Evolutionary conservation across 2,329 filamentous ascomycete species (phyloP), one percentile per base, ranked within the genome.

Genomic region (Aspergillus fumigatiaffinis): DNA sequence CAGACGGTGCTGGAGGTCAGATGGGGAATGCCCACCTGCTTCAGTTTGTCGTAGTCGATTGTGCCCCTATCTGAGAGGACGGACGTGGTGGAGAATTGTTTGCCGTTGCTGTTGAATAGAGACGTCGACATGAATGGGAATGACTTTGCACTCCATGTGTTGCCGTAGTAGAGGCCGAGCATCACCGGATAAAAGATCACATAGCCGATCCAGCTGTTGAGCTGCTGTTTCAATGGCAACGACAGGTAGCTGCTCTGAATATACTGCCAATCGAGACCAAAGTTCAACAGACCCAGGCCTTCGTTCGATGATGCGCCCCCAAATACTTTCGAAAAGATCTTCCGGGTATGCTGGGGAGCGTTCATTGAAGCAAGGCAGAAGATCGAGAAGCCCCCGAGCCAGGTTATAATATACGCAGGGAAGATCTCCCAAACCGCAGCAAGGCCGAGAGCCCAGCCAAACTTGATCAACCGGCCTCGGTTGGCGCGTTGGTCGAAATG

Each of bases 41-140:
- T 54, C 0, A 74, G 60, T 21, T 67, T 70, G n/a, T 53, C 49
- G 32, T 63, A 62, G 29, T 72, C 69, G 4, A 74, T 63, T 2
- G 60, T 65, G 4, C 65, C 66, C 1, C 59, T 38, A 2, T 59
- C 46, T 38, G 65, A 64, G 8, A 71, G 48, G 2, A 73, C 63
- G 0, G 63, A 57, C 0, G 62, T 59, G 0, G 62, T 65, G 5
- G 59, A 53, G 32, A 67, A 66, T 2, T 54, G 54, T 1, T 60
- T 68, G 6, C 70, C 69, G 25, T 71, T 71, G 12, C 51, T 47
- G 3, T 51, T 49, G 48, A 74, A 73, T 1, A 75, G 74, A 64
- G 56, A 73, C 0, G 61, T 64, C 3, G 67, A 69, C 67, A 69
- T 69, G 59, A 69, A 69, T 1, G 67, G 67, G 28, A 68, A 61